A percentile compares a stretch with the other conserved stretches of the same genome.
Evolutionary conservation across 2,329 filamentous ascomycete genomes (phyloP).

Genomic region (Talaromyces sp.): DNA sequence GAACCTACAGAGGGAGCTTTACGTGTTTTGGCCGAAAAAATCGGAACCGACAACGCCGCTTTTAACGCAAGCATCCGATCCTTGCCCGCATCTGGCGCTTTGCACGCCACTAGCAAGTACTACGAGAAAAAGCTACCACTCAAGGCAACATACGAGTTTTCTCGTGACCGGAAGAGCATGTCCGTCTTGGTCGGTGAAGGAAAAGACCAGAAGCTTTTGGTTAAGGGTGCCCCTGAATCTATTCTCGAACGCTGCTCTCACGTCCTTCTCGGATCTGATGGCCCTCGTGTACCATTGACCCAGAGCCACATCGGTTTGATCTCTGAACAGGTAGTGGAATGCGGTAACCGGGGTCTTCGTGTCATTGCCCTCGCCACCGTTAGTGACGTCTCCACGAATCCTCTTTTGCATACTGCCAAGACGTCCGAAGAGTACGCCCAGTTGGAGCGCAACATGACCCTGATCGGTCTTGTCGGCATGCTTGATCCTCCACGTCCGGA

Average conservation of each 20-base stretch:
- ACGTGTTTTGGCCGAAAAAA: conserved; percentile 86
- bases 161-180: conserved; percentile 98
- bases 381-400: conserved; percentile 68
- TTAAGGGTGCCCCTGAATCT: conserved; percentile 94
- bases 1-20: conserved; percentile 95
- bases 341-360: conserved; percentile 87
- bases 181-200: conserved; percentile 79
- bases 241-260: conserved; percentile 89
- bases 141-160: conserved; percentile 92
- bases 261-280: conserved; percentile 70
- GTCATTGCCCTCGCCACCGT: conserved; percentile 89
- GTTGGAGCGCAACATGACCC: conserved; percentile 89
- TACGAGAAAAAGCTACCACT: conserved; percentile 74
- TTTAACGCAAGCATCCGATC: conserved; percentile 52
- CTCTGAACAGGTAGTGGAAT: conserved; percentile 75
- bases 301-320: conserved; percentile 67
- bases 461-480: conserved; percentile 93
- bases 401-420: conserved; percentile 70
- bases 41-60: conserved; percentile 71
- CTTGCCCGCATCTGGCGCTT: conserved; percentile 55
- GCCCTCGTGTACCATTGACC: conserved; percentile 70
- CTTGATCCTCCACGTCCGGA: conserved; percentile 92
- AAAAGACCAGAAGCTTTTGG: conserved; percentile 72
- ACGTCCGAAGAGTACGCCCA: conserved; percentile 78
- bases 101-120: conserved; percentile 77